A percentile compares a stretch with the other conserved stretches of the same genome.
These are phyloP conservation scores for Salinomyces thailandicus DNA, from an alignment of 2,329 filamentous ascomycete species.

Conservation along the genomic window DNA sequence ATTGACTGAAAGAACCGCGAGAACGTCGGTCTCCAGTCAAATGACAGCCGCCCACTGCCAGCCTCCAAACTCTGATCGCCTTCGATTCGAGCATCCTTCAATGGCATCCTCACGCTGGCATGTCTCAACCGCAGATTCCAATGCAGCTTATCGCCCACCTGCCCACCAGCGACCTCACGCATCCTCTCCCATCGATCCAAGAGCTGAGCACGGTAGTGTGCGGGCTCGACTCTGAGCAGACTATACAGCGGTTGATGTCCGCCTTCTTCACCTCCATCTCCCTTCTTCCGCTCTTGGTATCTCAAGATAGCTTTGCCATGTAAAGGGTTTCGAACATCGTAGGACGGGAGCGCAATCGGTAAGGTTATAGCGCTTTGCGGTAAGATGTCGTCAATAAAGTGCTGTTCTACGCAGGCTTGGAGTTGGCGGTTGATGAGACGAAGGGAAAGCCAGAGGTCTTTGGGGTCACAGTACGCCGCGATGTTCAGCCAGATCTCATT, in stretches of 20 bases:
- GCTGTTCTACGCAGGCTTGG: neutral
- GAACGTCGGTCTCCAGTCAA: neutral
- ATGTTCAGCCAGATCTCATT: slow-evolving; percentile 1
- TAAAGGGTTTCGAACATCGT: neutral
- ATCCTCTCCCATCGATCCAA: neutral
- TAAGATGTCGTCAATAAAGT: neutral
- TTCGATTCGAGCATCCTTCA: neutral
- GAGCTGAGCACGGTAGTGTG: neutral
- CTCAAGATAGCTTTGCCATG: neutral
- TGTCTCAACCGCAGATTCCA: neutral
- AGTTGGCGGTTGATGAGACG: neutral
- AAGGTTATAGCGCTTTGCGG: neutral
- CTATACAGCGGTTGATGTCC: neutral
- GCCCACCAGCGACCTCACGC: neutral
- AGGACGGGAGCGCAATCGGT: neutral
- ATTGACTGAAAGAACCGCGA: neutral
- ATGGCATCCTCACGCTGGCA: neutral
- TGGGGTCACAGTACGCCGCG: neutral
- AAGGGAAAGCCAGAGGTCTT: neutral
- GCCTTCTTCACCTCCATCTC: neutral
- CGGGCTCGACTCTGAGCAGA: neutral
- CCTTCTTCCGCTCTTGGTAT: neutral
- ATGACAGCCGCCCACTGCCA: neutral
- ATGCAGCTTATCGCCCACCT: neutral
- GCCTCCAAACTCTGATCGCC: neutral